These are phyloP conservation scores for Solanum hybrid DNA, from an alignment of 305 asterid genomes.

Conservation along the genomic window DNA sequence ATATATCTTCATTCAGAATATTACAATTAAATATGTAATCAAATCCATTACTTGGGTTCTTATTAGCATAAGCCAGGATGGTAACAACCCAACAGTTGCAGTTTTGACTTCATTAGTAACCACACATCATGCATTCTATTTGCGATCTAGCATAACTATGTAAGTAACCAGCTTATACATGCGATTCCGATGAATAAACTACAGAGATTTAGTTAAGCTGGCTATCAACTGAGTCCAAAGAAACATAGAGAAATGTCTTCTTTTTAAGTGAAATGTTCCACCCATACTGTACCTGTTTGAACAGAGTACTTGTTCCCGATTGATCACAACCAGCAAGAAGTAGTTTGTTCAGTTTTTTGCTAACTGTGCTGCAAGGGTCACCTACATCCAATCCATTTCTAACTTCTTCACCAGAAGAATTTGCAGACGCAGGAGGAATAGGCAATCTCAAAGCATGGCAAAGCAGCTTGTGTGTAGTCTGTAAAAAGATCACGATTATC, in stretches of 20 bases:
- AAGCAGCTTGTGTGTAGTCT: constrained; percentile 45
- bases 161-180: background rate
- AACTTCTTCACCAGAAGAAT: constrained; percentile 20
- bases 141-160: background rate
- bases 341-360: constrained; percentile 30
- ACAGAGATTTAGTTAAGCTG: background rate
- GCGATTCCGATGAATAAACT: background rate
- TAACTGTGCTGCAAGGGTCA: constrained; percentile 15
- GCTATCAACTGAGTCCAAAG: background rate
- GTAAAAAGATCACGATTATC: constrained; percentile 2
- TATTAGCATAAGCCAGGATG: background rate
- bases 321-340: constrained; percentile 65
- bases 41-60: background rate
- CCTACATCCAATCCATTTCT: constrained; percentile 14
- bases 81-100: background rate
- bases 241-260: background rate
- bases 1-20: background rate
- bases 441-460: constrained; percentile 66
- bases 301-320: constrained; percentile 76
- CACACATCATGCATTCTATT: background rate
- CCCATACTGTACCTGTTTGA: constrained; percentile 48
- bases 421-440: constrained; percentile 37
- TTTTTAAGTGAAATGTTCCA: background rate
- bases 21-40: background rate
- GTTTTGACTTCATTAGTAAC: background rate